Evolutionary conservation across 2,329 filamentous ascomycete genomes (phyloP).

Genomic region (Lasiodiplodia hormozganensis): DNA sequence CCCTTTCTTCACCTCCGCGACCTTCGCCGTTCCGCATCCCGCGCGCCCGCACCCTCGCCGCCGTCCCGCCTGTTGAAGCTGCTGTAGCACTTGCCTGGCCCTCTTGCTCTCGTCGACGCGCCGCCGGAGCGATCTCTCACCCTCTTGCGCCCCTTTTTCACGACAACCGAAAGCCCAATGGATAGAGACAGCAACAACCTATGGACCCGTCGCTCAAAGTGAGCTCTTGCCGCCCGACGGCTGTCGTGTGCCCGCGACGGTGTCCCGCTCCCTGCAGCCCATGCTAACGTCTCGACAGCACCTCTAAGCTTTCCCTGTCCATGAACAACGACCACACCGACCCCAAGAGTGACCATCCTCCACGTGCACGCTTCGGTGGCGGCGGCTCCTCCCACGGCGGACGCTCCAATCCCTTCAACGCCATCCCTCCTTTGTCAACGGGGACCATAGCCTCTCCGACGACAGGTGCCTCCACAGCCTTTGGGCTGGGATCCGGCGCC

Average conservation of each 20-base stretch:
- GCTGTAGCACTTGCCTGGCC: constrained; percentile 20
- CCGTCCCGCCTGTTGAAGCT: constrained; percentile 21
- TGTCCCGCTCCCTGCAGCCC: constrained; percentile 30
- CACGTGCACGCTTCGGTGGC: constrained; percentile 75
- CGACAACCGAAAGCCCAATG: constrained; percentile 39
- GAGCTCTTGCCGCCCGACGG: constrained; percentile 46
- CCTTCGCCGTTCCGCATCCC: background rate
- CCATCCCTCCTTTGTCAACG: constrained; percentile 72
- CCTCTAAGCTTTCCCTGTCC: constrained; percentile 89
- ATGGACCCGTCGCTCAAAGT: constrained; percentile 88
- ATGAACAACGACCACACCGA: constrained; percentile 66
- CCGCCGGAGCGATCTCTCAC: constrained; percentile 17
- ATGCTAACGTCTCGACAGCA: constrained; percentile 57
- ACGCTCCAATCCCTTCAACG: constrained; percentile 77
- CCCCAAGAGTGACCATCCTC: constrained; percentile 59
- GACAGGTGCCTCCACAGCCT: constrained; percentile 80
- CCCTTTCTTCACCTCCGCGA: constrained; percentile 1
- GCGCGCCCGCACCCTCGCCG: constrained; percentile 6
- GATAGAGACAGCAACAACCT: constrained; percentile 54
- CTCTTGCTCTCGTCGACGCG: constrained; percentile 13
- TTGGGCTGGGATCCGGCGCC: constrained; percentile 91
- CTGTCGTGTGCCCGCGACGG: constrained; percentile 32
- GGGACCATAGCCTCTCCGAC: constrained; percentile 75
- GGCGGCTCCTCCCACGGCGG: constrained; percentile 76
- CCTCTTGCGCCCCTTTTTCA: constrained; percentile 11